Conservation (phyloP, 169 alveolate species). For the Blepharisma undulans region DNA sequence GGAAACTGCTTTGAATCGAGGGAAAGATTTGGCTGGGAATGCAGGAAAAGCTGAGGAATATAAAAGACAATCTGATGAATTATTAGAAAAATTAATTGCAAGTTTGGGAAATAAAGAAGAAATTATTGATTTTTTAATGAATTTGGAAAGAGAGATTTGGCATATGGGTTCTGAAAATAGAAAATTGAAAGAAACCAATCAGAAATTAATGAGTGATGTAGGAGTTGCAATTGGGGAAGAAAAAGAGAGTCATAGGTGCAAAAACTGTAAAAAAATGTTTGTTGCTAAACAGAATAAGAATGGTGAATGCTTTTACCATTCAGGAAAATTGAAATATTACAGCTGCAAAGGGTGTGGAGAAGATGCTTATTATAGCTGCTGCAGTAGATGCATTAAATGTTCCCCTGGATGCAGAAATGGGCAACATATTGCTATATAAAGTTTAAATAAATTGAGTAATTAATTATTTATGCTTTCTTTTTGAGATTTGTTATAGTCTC, state of each 20-base stretch:
- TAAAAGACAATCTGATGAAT: not conserved
- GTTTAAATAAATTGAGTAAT: not conserved
- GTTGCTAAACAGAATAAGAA: not conserved
- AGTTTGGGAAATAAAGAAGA: not conserved
- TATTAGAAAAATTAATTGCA: not conserved
- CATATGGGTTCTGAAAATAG: not conserved
- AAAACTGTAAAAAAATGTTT: conserved; percentile 3
- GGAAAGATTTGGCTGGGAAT: not conserved
- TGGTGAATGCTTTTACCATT: conserved; percentile 65
- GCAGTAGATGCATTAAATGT: conserved; percentile 68
- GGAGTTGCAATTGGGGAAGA: not conserved
- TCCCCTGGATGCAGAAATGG: conserved; percentile 64
- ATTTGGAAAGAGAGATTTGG: not conserved
- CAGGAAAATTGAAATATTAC: conserved; percentile 73
- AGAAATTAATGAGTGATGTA: not conserved
- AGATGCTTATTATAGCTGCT: conserved; percentile 74
- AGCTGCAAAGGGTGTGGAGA: conserved; percentile 78
- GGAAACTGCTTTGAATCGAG: not conserved
- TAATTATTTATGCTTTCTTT: too few relatives aligned
- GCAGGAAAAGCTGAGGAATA: not conserved
- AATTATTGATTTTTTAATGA: not conserved
- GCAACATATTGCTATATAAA: conserved; percentile 51
- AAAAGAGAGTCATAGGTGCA: not conserved
- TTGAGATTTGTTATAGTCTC: too few relatives aligned
- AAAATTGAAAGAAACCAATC: not conserved